Evolutionary conservation across 177 flowering plant genomes (phyloP).

Genomic region (Vitis hybrid): DNA sequence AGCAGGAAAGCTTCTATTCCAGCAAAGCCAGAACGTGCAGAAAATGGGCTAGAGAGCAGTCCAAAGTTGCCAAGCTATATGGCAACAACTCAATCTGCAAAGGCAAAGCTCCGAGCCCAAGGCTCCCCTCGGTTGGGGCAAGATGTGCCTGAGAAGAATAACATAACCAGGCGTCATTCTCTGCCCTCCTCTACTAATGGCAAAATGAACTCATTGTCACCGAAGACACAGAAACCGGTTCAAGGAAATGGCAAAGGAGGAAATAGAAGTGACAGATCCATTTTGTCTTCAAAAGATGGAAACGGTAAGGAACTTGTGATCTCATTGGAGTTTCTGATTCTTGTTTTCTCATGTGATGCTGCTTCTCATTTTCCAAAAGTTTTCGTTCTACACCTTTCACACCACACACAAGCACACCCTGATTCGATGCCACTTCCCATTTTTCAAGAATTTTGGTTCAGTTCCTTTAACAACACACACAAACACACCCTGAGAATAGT

Average conservation of each 20-base stretch:
- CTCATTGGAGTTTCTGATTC: constrained; percentile 3
- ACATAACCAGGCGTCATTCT: constrained; percentile 56
- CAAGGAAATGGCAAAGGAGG: constrained; percentile 32
- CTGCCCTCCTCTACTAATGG: constrained; percentile 55
- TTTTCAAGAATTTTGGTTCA: background rate
- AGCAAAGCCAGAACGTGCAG: constrained; percentile 60
- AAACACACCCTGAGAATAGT: background rate
- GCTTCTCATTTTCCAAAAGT: background rate
- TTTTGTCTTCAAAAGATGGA: constrained; percentile 30
- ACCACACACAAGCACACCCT: too few relatives aligned
- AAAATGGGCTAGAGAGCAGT: constrained; percentile 61
- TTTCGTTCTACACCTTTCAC: background rate
- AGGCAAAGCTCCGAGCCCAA: constrained; percentile 87
- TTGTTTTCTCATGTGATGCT: background rate
- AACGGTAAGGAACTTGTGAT: constrained; percentile 21
- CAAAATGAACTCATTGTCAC: constrained; percentile 52
- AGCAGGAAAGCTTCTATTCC: constrained; percentile 50
- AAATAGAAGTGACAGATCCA: constrained; percentile 22
- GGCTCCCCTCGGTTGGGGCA: constrained; percentile 56
- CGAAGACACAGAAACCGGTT: constrained; percentile 43
- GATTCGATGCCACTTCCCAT: background rate
- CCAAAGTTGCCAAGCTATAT: constrained; percentile 90
- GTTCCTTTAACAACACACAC: background rate
- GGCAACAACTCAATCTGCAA: constrained; percentile 87
- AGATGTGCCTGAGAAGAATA: constrained; percentile 52